Conservation (phyloP, 148 eudicot genomes). For the Cornus kousa region DNA sequence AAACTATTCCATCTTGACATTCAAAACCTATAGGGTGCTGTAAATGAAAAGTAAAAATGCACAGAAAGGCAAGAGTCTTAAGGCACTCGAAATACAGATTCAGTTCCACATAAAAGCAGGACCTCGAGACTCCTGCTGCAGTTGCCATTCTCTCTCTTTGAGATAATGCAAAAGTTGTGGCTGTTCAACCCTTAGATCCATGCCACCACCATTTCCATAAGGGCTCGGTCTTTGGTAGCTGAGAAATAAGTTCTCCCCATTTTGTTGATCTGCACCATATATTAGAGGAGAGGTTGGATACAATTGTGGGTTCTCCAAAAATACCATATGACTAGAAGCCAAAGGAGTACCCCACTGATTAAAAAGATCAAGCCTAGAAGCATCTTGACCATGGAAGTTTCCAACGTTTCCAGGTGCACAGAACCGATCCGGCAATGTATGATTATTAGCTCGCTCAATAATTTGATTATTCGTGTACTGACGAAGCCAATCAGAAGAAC, state of each 20-base stretch:
- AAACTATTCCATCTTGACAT: neutral
- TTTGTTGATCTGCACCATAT: constrained; percentile 49
- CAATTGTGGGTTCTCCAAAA: constrained; percentile 38
- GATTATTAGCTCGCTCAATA: constrained; percentile 15
- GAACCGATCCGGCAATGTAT: constrained; percentile 17
- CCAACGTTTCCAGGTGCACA: constrained; percentile 29
- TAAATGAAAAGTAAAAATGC: no score
- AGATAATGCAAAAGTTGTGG: constrained; percentile 62
- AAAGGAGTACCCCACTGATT: constrained; percentile 56
- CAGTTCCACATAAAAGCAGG: constrained; percentile 60
- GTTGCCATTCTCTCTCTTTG: constrained; percentile 69
- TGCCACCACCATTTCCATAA: constrained; percentile 26
- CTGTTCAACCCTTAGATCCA: constrained; percentile 45
- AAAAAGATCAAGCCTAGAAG: constrained; percentile 37
- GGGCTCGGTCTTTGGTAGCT: constrained; percentile 44
- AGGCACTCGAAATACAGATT: constrained; percentile 5
- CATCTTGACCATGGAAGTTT: constrained; percentile 29
- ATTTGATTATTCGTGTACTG: constrained; percentile 44
- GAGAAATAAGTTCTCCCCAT: constrained; percentile 36
- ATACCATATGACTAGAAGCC: constrained; percentile 36
- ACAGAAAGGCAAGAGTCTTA: no score
- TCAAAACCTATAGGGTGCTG: no score
- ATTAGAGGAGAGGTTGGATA: constrained; percentile 39
- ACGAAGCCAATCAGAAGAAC: constrained; percentile 55
- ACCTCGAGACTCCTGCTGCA: constrained; percentile 62